Evolutionary conservation across 208 protist genomes (phyloP), one percentile per base, ranked within the genome.

Genomic region (Leishmania tropica): DNA sequence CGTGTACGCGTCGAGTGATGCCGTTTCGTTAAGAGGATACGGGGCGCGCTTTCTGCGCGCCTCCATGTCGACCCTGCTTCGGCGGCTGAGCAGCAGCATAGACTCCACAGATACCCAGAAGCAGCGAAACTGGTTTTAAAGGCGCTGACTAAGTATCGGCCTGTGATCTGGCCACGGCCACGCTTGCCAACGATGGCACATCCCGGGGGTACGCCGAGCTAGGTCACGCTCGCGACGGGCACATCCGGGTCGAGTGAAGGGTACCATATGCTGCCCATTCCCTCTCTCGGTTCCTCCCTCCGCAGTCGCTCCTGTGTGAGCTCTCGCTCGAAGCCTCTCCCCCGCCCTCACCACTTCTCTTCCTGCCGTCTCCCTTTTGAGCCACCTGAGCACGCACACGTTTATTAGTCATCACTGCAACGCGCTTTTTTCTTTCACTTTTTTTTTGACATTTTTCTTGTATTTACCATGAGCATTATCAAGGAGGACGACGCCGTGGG

Each of bases 401-500:
- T 35, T n/a, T 37, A 24, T n/a, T 37, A 24, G 42, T 54, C 71
- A 56, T 56, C 47, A 37, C n/a, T 75, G n/a, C n/a, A 28, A n/a
- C 21, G 47, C 3, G 15, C 35, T 51, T 40, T 2, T 76, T n/a
- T 40, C 71, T 42, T 56, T 62, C 24, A 8, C 60, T n/a, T n/a
- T 21, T n/a, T n/a, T 28, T 15, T 28, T 45, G 35, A 62, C 17
- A 0, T 35, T 56, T 62, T 56, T 31, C 51, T 11, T 71, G 17
- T 79, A 54, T 79, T 74, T 40, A 89, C 65, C 45, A 94, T 93
- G 87, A 88, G 82, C 77, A 84, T 81, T 51, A 85, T 92, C 47
- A 88, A 89, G 76, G 90, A 94, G 62, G 83, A 90, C 31, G 92
- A 96, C 48, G 87, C 85, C 42, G 93, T 97, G 71, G 95, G 95